phyloP scores from a whole-genome alignment of 2,329 filamentous ascomycete species.

The Stenocarpella maydis region DNA sequence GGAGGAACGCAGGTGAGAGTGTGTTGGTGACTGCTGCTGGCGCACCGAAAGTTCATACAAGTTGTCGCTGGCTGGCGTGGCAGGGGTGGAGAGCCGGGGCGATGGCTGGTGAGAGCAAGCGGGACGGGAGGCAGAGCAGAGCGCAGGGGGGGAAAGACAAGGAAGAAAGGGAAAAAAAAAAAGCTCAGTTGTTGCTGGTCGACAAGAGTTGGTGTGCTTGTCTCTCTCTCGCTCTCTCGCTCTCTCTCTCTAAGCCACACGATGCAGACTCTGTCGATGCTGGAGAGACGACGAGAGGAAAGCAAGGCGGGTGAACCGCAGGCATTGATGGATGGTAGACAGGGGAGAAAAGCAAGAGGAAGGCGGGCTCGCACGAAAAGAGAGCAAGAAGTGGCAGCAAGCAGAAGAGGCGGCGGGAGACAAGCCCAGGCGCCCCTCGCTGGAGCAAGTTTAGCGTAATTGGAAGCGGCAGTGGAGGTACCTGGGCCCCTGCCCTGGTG shows the following conservation, averaged over 20 bases:
- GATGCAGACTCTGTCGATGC: conserved; percentile 30
- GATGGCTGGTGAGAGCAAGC: conserved; percentile 1
- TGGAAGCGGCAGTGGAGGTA: conserved; percentile 34
- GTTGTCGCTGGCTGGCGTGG: conserved; percentile 24
- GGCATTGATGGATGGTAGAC: conserved; percentile 18
- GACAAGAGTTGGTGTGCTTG: background rate
- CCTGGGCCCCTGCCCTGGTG: conserved; percentile 23
- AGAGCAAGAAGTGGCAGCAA: conserved; percentile 31
- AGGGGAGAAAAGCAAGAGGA: conserved; percentile 23
- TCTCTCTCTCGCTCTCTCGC: background rate
- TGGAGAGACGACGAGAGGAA: conserved; percentile 26
- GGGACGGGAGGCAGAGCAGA: background rate
- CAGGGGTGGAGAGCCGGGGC: conserved; percentile 10
- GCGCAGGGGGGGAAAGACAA: too few relatives aligned
- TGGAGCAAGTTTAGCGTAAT: conserved; percentile 34
- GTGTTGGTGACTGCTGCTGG: conserved; percentile 1
- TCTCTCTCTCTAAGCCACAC: conserved; percentile 15
- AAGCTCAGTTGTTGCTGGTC: background rate
- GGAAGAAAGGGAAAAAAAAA: too few relatives aligned
- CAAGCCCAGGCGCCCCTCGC: conserved; percentile 35
- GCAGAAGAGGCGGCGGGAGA: conserved; percentile 34
- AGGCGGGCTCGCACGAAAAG: conserved; percentile 28
- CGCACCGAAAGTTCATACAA: conserved; percentile 2
- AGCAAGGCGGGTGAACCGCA: conserved; percentile 27
- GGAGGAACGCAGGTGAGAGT: conserved; percentile 9